Conservation (phyloP, 805 yeast species). For the Saturnispora halmiae region DNA sequence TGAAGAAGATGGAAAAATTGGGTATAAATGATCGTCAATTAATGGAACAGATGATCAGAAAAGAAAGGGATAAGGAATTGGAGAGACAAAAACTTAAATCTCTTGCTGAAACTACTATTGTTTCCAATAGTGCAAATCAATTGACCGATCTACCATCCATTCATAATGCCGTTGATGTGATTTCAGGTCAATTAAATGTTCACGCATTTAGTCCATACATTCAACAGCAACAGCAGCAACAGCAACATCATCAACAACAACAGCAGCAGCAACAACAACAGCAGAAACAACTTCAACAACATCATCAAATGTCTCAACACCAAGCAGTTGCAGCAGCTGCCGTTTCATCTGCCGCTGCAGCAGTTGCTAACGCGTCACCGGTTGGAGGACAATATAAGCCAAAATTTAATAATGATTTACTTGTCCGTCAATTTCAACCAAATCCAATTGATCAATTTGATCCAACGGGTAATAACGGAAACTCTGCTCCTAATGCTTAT, state of each 20-base stretch:
- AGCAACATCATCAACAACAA: not conserved
- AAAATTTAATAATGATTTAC: constrained; percentile 8
- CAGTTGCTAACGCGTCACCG: not conserved
- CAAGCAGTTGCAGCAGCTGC: not conserved
- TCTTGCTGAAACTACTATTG: constrained; percentile 6
- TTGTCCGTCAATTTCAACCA: constrained; percentile 10
- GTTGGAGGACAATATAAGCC: constrained; percentile 6
- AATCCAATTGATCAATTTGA: constrained; percentile 3
- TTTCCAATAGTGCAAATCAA: not conserved
- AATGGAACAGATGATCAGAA: constrained; percentile 10
- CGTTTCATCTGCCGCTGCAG: no score
- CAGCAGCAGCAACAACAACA: not conserved
- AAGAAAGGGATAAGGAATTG: constrained; percentile 10
- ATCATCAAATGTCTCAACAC: not conserved
- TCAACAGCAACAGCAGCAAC: constrained; percentile 5
- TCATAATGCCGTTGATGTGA: constrained; percentile 8
- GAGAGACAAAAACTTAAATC: constrained; percentile 10
- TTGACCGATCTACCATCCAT: constrained; percentile 6
- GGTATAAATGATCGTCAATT: constrained; percentile 8
- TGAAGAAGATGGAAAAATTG: constrained; percentile 9
- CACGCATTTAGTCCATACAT: constrained; percentile 4
- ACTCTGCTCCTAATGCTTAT: no score
- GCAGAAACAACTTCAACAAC: not conserved
- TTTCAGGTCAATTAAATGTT: constrained; percentile 9
- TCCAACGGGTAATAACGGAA: not conserved